A percentile compares a stretch with the other conserved stretches of the same genome.
Evolutionary conservation across 805 yeast species (phyloP).

Genomic region (Sugiyamaella mastotermitis): DNA sequence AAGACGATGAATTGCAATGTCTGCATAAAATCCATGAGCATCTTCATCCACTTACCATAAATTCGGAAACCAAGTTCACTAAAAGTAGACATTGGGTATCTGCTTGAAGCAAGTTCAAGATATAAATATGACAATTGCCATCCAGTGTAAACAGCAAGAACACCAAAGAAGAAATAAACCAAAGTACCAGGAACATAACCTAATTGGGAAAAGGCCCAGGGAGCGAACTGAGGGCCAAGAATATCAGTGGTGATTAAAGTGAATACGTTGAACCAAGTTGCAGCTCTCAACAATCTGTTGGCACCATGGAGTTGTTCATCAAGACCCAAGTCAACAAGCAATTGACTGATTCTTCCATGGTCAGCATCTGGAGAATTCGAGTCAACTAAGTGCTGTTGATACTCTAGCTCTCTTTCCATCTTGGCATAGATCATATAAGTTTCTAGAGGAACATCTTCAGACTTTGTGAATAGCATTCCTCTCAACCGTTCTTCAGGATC

Average conservation of each 20-base stretch:
- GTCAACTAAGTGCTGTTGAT: too few relatives aligned
- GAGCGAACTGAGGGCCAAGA: constrained; percentile 40
- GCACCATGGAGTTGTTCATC: too few relatives aligned
- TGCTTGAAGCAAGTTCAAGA: constrained; percentile 34
- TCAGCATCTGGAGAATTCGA: too few relatives aligned
- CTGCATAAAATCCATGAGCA: constrained; percentile 32
- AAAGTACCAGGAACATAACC: constrained; percentile 40
- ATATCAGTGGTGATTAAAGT: constrained; percentile 41
- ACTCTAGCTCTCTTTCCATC: too few relatives aligned
- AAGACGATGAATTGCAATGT: constrained; percentile 36
- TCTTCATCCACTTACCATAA: constrained; percentile 30
- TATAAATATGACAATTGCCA: constrained; percentile 31
- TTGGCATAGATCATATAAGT: too few relatives aligned
- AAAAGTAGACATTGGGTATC: constrained; percentile 37
- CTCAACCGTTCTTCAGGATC: too few relatives aligned
- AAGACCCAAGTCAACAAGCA: too few relatives aligned
- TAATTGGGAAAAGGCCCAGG: constrained; percentile 36
- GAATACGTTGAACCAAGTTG: constrained; percentile 32
- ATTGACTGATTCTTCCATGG: too few relatives aligned
- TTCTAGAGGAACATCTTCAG: too few relatives aligned
- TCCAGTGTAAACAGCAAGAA: constrained; percentile 37
- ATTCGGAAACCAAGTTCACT: constrained; percentile 36
- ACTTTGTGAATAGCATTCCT: too few relatives aligned
- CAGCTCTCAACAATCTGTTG: too few relatives aligned
- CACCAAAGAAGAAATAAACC: constrained; percentile 35